Evolutionary conservation across 169 alveolate species (phyloP).

Genomic region (Plasmodium adleri): DNA sequence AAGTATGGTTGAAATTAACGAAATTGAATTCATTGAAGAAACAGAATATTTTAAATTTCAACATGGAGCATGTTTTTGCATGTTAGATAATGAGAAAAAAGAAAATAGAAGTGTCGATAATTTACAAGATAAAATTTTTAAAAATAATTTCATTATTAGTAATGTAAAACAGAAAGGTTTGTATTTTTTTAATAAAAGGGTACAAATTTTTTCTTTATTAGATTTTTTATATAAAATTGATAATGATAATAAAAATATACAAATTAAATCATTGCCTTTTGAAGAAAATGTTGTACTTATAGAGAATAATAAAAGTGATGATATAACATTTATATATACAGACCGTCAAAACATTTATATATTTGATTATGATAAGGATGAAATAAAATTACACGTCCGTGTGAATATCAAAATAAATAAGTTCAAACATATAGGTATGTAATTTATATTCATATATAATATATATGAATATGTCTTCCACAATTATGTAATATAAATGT

Average conservation of each 20-base stretch:
- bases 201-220: conserved; percentile 52
- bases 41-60: conserved; percentile 74
- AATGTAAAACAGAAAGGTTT: conserved; percentile 66
- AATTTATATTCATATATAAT: not conserved
- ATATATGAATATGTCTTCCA: not conserved
- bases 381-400: conserved; percentile 25
- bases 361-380: conserved; percentile 59
- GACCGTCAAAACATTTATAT: conserved; percentile 34
- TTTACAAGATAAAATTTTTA: conserved; percentile 7
- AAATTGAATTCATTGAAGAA: conserved; percentile 72
- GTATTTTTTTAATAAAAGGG: conserved; percentile 23
- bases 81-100: conserved; percentile 56
- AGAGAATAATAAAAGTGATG: conserved; percentile 61
- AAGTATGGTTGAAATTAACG: conserved; percentile 69
- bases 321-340: conserved; percentile 44
- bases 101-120: conserved; percentile 6
- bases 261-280: conserved; percentile 53
- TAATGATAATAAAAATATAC: conserved; percentile 46
- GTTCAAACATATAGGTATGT: conserved; percentile 41
- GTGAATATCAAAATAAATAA: not conserved
- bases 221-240: conserved; percentile 75
- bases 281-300: conserved; percentile 38
- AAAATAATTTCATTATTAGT: conserved; percentile 44
- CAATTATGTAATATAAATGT: not conserved
- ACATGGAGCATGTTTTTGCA: conserved; percentile 66